Evolutionary conservation across 306 rosid species (phyloP).

Genomic region (Vicia sativa): DNA sequence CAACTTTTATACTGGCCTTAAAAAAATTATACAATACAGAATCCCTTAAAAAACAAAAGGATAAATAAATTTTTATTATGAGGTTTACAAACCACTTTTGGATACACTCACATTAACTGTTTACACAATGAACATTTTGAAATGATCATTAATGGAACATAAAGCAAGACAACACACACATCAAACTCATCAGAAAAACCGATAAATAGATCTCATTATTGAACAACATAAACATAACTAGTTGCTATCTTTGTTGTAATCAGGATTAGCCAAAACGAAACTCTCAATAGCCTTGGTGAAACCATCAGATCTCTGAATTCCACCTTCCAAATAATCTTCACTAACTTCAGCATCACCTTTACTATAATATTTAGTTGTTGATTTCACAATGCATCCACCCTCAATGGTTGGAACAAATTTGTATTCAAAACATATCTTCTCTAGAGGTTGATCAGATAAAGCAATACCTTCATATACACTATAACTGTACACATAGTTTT

Average conservation of each 20-base stretch:
- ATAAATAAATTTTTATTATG: no score
- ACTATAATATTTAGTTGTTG: constrained; percentile 42
- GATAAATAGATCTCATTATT: background rate
- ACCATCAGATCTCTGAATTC: constrained; percentile 45
- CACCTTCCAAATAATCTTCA: constrained; percentile 42
- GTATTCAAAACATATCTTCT: constrained; percentile 47
- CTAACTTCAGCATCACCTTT: constrained; percentile 36
- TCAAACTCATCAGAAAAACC: background rate
- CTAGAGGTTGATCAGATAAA: constrained; percentile 37
- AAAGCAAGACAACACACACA: constrained; percentile 8
- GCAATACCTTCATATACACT: constrained; percentile 50
- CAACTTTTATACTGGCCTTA: background rate
- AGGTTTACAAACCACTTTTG: background rate
- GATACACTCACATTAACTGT: background rate
- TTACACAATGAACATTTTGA: background rate
- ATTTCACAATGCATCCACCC: constrained; percentile 54
- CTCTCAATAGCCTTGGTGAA: constrained; percentile 54
- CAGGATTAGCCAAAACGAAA: constrained; percentile 48
- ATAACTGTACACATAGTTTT: constrained; percentile 41
- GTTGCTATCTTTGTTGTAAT: constrained; percentile 41
- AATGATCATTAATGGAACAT: no score
- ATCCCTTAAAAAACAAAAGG: background rate
- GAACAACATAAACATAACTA: background rate
- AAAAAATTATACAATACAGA: no score
- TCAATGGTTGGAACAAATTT: constrained; percentile 36